phyloP scores from a whole-genome alignment of 768 basidiomycete genomes.

The Stropharia rugosoannulata region DNA sequence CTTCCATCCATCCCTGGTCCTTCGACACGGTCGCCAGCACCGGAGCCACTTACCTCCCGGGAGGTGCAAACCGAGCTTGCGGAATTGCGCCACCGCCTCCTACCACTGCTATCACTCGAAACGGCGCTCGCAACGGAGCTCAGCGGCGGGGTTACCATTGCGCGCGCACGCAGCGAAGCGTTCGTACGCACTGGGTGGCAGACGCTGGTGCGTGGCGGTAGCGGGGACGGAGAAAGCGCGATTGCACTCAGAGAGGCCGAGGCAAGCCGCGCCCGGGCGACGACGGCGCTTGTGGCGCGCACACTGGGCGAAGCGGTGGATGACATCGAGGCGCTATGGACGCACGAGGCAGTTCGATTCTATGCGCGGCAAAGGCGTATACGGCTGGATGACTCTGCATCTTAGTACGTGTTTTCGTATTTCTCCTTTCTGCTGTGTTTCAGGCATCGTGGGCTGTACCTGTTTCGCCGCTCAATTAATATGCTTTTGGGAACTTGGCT shows the following conservation, averaged over 20 bases:
- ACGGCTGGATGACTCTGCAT: conserved; percentile 71
- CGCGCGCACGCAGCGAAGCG: conserved; percentile 60
- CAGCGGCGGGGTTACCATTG: conserved; percentile 59
- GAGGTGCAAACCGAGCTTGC: conserved; percentile 41
- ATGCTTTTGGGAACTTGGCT: neutral
- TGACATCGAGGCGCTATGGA: conserved; percentile 67
- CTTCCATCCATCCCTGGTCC: conserved; percentile 8
- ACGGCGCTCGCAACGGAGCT: conserved; percentile 68
- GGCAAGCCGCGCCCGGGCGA: conserved; percentile 17
- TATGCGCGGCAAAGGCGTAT: conserved; percentile 58
- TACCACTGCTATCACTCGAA: conserved; percentile 67
- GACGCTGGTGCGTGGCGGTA: conserved; percentile 44
- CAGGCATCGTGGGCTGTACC: neutral
- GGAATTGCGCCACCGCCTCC: conserved; percentile 51
- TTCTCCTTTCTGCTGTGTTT: neutral
- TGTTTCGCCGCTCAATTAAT: neutral
- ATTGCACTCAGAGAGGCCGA: neutral
- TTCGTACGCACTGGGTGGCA: conserved; percentile 78
- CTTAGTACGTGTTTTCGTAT: conserved; percentile 53
- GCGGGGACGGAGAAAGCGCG: conserved; percentile 23
- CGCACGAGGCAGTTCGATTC: conserved; percentile 60
- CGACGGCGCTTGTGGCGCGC: conserved; percentile 51
- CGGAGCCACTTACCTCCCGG: conserved; percentile 20
- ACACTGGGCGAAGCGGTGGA: conserved; percentile 47
- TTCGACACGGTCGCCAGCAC: too few relatives aligned